Base-by-base conservation (phyloP, 192 early-diverging fungal species). In the Backusella morwellensis region DNA sequence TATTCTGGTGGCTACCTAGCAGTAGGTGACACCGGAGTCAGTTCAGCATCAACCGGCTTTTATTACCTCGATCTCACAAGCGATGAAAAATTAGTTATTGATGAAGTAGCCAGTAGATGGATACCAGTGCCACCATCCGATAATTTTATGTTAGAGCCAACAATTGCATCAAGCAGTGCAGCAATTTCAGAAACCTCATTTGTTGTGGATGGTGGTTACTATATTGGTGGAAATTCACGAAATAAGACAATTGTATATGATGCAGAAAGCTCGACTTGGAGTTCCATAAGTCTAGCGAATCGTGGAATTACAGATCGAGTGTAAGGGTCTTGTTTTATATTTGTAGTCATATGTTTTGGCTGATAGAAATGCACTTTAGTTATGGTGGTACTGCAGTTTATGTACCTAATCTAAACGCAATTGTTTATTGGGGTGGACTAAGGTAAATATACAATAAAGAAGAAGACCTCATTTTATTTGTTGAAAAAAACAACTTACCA, bases 371-470 rank as follows among this genome's bases (percentile, higher is more conserved):
- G 68, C 35, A 68, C 17, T 68, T 70, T 70, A 70, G 68, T 70
- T 41, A 23, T 70, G 38, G 19, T 35, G 68, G 68, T 40, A 70
- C 68, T 21, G 68, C 68, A 41, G 68, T 70, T 12, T 40, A 38
- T 70, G 36, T 41, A 41, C 68, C 68, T 36, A 69, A 69, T 19
- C n/a, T 23, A 69, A 35, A 35, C 19, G 3, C 8, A 11, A 23
- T 70, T 23, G 8, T 40, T 70, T 70, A 70, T 23, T 70, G 68
- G 68, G 68, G 68, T 70, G 68, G 68, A 12, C 23, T 69, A 40
- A 69, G 68, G 68, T 69, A 59, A 29, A 11, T 12, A 59, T 21
- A 8, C 19, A 52, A 52, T 9, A 54, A 23, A 54, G 17, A 23
- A 56, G 11, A 59, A 59, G 19, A 59, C 11, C 21, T 26, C 21